phyloP scores from a whole-genome alignment of 148 eudicot species.

The Cornus florida region DNA sequence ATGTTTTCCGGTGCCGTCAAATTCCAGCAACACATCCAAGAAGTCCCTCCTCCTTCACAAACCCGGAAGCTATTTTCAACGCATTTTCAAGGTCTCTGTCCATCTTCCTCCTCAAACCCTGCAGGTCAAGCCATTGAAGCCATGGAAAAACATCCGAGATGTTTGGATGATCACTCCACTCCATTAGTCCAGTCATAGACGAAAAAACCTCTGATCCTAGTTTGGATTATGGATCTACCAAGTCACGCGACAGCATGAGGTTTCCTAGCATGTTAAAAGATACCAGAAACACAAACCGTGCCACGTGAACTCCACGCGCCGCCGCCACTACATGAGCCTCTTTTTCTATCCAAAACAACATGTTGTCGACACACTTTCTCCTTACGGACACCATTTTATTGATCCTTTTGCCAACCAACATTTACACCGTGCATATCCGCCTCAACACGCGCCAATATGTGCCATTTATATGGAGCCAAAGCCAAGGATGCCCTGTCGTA shows the following conservation, averaged over 20 bases:
- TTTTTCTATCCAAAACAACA: slow-evolving; percentile 23
- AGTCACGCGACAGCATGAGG: slow-evolving; percentile 37
- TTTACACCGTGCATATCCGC: slow-evolving; percentile 34
- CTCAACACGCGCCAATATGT: slow-evolving; percentile 40
- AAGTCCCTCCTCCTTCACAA: slow-evolving; percentile 31
- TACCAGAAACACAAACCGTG: slow-evolving; percentile 32
- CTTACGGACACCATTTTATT: slow-evolving; percentile 19
- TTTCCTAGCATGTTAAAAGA: slow-evolving; percentile 42
- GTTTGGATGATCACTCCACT: slow-evolving; percentile 50
- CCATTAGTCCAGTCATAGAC: slow-evolving; percentile 32
- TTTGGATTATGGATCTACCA: slow-evolving; percentile 27
- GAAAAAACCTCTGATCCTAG: slow-evolving; percentile 31
- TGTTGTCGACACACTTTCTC: slow-evolving; percentile 18
- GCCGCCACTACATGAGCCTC: slow-evolving; percentile 7
- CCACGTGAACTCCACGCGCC: slow-evolving; percentile 12
- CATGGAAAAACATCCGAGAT: slow-evolving; percentile 52
- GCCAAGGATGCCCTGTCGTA: slow-evolving; percentile 28
- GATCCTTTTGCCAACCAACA: slow-evolving; percentile 25
- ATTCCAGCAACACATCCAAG: slow-evolving; percentile 47
- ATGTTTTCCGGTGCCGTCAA: slow-evolving; percentile 25
- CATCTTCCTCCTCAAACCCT: slow-evolving; percentile 35
- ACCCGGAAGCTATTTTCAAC: slow-evolving; percentile 38
- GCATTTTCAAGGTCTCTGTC: slow-evolving; percentile 34
- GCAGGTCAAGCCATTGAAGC: slow-evolving; percentile 42
- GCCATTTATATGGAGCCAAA: slow-evolving; percentile 32